Evolutionary conservation across 148 eudicot genomes (phyloP).

Genomic region (Spergularia bocconei): DNA sequence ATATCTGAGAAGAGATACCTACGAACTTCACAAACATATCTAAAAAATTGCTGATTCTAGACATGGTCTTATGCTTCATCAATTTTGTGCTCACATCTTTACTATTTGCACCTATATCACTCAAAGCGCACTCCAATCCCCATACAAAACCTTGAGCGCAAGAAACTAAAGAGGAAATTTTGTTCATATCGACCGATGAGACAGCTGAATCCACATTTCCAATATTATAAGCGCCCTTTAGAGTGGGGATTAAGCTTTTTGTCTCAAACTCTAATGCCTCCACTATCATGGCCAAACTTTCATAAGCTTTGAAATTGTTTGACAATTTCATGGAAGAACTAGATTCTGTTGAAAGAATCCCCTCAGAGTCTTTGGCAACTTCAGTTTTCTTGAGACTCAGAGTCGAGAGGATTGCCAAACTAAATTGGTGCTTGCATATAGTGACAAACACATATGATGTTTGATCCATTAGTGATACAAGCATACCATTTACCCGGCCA

Average conservation of each 20-base stretch:
- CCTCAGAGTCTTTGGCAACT: constrained; percentile 15
- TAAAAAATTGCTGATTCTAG: constrained; percentile 39
- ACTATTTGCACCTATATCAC: constrained; percentile 28
- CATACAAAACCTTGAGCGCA: constrained; percentile 67
- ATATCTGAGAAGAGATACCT: constrained; percentile 28
- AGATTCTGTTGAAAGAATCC: constrained; percentile 14
- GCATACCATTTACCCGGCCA: constrained; percentile 36
- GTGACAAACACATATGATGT: constrained; percentile 62
- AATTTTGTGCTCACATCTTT: constrained; percentile 34
- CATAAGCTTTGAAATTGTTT: constrained; percentile 32
- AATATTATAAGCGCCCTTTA: constrained; percentile 26
- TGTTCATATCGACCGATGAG: constrained; percentile 33
- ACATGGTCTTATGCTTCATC: constrained; percentile 36
- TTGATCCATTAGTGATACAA: constrained; percentile 69
- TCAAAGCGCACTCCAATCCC: constrained; percentile 65
- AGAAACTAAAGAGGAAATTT: constrained; percentile 46
- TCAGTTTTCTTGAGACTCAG: constrained; percentile 20
- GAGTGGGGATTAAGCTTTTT: constrained; percentile 21
- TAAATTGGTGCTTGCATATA: constrained; percentile 51
- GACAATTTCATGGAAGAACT: constrained; percentile 20
- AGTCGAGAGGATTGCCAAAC: constrained; percentile 31
- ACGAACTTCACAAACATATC: constrained; percentile 40
- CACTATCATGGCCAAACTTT: constrained; percentile 38
- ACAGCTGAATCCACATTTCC: constrained; percentile 16
- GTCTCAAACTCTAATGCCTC: constrained; percentile 49